Percentiles rank a stretch among this genome's conserved stretches.
Conservation (phyloP, 306 rosid species). For the Fragaria ananassa region DNA sequence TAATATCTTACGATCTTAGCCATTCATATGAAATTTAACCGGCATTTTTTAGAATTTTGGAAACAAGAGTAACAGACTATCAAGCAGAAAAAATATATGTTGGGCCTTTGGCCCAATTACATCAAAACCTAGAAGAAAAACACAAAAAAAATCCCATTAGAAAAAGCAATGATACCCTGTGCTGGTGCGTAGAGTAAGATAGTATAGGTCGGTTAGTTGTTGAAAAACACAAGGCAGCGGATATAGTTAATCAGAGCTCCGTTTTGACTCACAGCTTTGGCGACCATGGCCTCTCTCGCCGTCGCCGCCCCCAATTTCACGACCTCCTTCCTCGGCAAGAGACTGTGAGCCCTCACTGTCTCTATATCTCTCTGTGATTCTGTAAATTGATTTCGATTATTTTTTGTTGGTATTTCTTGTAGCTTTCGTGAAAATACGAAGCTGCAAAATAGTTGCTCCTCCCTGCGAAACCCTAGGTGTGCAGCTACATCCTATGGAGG, state of each 20-base stretch:
- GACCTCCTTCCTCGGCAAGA: constrained; percentile 46
- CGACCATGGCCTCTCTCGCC: constrained; percentile 52
- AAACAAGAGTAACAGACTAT: too few species aligned
- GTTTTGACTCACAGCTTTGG: constrained; percentile 20
- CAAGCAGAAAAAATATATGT: too few species aligned
- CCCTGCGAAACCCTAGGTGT: constrained; percentile 42
- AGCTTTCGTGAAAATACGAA: constrained; percentile 34
- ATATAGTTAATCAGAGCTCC: not conserved
- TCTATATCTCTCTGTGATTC: not conserved
- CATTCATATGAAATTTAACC: too few species aligned
- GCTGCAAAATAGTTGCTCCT: constrained; percentile 5
- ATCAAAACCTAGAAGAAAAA: too few species aligned
- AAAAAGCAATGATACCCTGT: not conserved
- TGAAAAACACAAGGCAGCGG: not conserved
- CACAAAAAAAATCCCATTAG: not conserved
- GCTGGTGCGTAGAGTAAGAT: not conserved
- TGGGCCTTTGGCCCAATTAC: too few species aligned
- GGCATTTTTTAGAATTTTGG: too few species aligned
- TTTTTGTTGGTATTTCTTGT: constrained; percentile 26
- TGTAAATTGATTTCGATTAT: not conserved
- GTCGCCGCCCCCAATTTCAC: constrained; percentile 50
- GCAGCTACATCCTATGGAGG: constrained; percentile 74
- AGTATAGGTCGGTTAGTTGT: not conserved
- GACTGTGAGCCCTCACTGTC: constrained; percentile 38
- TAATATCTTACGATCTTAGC: too few species aligned